phyloP scores from a whole-genome alignment of 108 stramenopile species.

The Poteriospumella lacustris region DNA sequence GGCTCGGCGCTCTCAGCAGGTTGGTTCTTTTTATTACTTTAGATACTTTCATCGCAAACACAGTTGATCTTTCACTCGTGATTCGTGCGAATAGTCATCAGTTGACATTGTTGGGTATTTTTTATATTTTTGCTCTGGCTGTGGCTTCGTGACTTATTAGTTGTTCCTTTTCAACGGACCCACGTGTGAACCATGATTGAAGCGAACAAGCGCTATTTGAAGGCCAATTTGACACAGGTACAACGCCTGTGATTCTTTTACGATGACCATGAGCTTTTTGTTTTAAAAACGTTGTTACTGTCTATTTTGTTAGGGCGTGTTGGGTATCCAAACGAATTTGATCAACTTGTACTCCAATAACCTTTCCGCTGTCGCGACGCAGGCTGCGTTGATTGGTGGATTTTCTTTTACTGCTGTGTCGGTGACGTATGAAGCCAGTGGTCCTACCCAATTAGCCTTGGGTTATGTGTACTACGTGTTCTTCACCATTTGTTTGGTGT shows the following conservation, averaged over 20 bases:
- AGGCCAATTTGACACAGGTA: slow-evolving; percentile 22
- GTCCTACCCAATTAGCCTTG: neutral
- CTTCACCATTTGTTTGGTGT: slow-evolving; percentile 10
- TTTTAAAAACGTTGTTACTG: too few species aligned
- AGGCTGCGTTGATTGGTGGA: slow-evolving; percentile 20
- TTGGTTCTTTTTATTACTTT: too few species aligned
- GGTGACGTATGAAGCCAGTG: neutral
- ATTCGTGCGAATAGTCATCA: too few species aligned
- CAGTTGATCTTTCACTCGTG: too few species aligned
- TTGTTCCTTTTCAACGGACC: too few species aligned
- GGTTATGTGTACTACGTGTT: neutral
- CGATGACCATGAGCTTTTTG: too few species aligned
- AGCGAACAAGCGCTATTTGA: slow-evolving; percentile 14
- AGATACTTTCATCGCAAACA: too few species aligned
- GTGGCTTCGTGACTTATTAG: too few species aligned
- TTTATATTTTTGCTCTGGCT: too few species aligned
- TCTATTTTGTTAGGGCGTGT: slow-evolving; percentile 2
- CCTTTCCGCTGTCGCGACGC: slow-evolving; percentile 4
- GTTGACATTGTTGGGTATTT: too few species aligned
- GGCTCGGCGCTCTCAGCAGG: too few species aligned
- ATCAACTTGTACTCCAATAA: slow-evolving; percentile 17
- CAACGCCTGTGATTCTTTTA: neutral
- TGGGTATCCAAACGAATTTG: slow-evolving; percentile 14
- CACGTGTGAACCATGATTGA: too few species aligned
- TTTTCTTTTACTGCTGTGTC: slow-evolving; percentile 13